Percentiles rank a stretch among this genome's conserved stretches.
These are phyloP conservation scores for Exserohilum rostratum DNA, from an alignment of 2,329 filamentous ascomycete species.

Conservation along the genomic window DNA sequence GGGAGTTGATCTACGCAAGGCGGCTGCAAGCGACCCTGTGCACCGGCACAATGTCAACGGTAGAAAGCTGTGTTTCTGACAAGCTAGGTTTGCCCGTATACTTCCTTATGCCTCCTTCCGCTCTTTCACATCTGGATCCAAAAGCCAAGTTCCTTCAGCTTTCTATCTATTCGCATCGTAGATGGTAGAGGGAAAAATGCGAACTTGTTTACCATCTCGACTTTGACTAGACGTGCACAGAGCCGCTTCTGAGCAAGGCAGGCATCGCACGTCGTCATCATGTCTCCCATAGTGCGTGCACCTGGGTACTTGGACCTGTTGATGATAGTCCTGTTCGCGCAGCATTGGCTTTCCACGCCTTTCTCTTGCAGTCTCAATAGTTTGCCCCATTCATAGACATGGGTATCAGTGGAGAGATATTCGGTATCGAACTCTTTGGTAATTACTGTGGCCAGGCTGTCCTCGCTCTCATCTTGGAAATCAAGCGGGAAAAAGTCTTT, in stretches of 20 bases:
- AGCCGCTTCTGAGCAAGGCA: neutral
- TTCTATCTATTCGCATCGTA: fast-evolving
- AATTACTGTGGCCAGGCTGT: neutral
- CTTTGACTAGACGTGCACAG: neutral
- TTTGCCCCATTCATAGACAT: neutral
- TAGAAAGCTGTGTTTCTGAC: too few relatives aligned
- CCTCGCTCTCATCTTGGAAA: neutral
- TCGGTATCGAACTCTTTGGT: neutral
- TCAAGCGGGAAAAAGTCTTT: too few relatives aligned
- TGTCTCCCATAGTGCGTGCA: neutral
- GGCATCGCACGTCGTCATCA: neutral
- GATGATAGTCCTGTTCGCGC: neutral
- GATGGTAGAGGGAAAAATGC: constrained; percentile 2
- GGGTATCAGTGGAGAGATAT: neutral
- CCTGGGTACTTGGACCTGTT: neutral
- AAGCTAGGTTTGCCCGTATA: too few relatives aligned
- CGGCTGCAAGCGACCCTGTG: too few relatives aligned
- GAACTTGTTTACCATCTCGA: neutral
- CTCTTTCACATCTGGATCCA: constrained; percentile 2
- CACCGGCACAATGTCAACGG: too few relatives aligned
- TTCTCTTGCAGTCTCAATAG: neutral
- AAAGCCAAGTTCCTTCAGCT: neutral
- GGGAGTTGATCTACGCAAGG: too few relatives aligned
- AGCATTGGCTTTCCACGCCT: neutral
- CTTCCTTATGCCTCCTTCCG: too few relatives aligned